Evolutionary conservation across 1,139 yeast species (phyloP).

Genomic region (Yarrowia galli): DNA sequence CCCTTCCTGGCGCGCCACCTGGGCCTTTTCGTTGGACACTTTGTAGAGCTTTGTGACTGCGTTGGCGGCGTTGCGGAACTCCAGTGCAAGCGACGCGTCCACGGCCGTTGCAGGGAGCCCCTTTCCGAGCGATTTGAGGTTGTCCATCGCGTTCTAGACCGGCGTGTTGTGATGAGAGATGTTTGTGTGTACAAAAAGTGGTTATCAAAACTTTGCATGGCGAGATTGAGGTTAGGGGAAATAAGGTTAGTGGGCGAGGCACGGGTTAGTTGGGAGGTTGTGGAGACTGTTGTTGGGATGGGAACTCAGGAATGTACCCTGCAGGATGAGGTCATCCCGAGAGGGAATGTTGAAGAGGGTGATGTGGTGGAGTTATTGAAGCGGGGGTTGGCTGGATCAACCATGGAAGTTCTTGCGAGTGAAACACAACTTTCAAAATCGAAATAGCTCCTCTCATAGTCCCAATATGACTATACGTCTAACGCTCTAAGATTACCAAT

Average conservation of each 20-base stretch:
- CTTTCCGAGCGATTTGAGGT: constrained; percentile 31
- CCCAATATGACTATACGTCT: too few relatives aligned
- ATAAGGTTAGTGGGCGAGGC: neutral
- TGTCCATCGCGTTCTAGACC: constrained; percentile 29
- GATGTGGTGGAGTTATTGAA: too few relatives aligned
- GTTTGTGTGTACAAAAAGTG: neutral
- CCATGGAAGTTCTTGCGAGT: too few relatives aligned
- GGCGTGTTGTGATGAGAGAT: neutral
- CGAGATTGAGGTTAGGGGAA: constrained; percentile 3
- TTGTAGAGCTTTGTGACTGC: constrained; percentile 48
- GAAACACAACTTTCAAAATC: too few relatives aligned
- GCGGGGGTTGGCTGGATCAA: too few relatives aligned
- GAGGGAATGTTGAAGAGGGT: neutral
- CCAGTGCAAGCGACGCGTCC: constrained; percentile 42
- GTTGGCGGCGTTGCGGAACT: constrained; percentile 48
- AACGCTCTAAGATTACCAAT: too few relatives aligned
- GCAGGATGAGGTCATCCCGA: neutral
- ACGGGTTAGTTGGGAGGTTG: neutral
- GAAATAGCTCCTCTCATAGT: too few relatives aligned
- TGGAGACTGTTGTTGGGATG: neutral
- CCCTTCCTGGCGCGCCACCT: constrained; percentile 46
- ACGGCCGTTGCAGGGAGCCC: constrained; percentile 27
- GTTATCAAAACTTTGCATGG: constrained; percentile 22
- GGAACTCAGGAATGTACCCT: neutral
- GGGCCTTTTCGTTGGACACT: constrained; percentile 45